These are phyloP conservation scores for Cucumis sativus DNA, from an alignment of 306 rosid genomes.

Conservation along the genomic window DNA sequence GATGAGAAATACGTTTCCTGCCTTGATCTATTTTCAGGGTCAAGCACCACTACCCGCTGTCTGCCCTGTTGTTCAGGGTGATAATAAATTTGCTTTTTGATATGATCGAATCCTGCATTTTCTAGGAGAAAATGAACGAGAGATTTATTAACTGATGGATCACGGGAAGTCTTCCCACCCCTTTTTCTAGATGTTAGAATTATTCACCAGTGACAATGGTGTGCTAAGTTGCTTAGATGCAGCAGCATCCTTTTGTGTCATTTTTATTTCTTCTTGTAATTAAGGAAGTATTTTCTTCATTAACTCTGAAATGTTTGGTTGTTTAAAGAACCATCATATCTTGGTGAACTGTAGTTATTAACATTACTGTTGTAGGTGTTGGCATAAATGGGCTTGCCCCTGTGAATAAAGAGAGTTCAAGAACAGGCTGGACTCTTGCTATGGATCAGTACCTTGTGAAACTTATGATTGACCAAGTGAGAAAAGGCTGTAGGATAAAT, in stretches of 20 bases:
- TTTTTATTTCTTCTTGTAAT: neutral
- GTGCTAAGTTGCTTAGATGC: neutral
- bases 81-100: neutral
- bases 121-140: neutral
- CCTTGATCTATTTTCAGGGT: neutral
- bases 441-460: constrained; percentile 40
- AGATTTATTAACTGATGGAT: neutral
- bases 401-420: constrained; percentile 15
- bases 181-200: neutral
- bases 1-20: neutral
- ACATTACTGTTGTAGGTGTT: constrained; percentile 16
- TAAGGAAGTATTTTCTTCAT: neutral
- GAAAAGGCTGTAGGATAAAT: constrained; percentile 20
- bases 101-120: neutral
- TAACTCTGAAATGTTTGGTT: neutral
- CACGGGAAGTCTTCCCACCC: neutral
- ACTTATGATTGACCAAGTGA: constrained; percentile 38
- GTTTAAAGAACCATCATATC: neutral
- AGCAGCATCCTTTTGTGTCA: neutral
- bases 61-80: neutral
- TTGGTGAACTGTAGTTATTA: neutral
- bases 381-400: constrained; percentile 15
- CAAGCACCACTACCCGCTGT: neutral
- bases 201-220: neutral
- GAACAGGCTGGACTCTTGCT: constrained; percentile 23